phyloP scores from a whole-genome alignment of 768 basidiomycete genomes.

The Boletus sp. region DNA sequence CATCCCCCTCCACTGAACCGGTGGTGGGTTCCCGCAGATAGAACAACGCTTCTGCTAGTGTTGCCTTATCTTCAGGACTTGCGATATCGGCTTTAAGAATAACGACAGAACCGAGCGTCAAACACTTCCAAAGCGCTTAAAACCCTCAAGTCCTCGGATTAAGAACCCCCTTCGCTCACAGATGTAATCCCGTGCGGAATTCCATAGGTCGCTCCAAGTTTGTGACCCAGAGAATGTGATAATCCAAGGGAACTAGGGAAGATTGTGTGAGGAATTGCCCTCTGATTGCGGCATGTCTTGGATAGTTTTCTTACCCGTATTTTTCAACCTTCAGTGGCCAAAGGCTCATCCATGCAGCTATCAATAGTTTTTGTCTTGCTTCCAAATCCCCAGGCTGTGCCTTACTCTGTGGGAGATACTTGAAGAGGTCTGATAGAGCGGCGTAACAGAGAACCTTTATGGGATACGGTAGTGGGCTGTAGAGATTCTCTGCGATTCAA shows the following conservation, averaged over 20 bases:
- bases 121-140: slow-evolving; percentile 44
- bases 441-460: slow-evolving; percentile 62
- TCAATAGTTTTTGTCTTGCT: slow-evolving; percentile 63
- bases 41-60: slow-evolving; percentile 53
- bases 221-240: slow-evolving; percentile 74
- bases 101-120: slow-evolving; percentile 67
- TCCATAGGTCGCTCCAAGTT: slow-evolving; percentile 64
- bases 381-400: slow-evolving; percentile 52
- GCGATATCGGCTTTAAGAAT: slow-evolving; percentile 54
- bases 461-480: slow-evolving; percentile 55
- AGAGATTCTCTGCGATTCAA: slow-evolving; percentile 48
- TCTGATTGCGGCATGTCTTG: not conserved
- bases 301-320: slow-evolving; percentile 41
- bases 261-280: not conserved
- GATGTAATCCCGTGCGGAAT: slow-evolving; percentile 85
- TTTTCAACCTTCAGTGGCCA: slow-evolving; percentile 62
- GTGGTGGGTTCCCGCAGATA: slow-evolving; percentile 59
- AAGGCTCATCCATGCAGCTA: slow-evolving; percentile 79
- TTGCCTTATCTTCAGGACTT: slow-evolving; percentile 59
- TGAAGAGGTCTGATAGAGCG: slow-evolving; percentile 70
- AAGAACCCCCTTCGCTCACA: slow-evolving; percentile 37
- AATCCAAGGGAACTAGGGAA: slow-evolving; percentile 57
- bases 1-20: slow-evolving; percentile 62
- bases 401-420: slow-evolving; percentile 64
- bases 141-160: slow-evolving; percentile 3